A percentile compares a stretch with the other conserved stretches of the same genome.
Conservation (phyloP, 176 grass and related monocot species). For the Triticum turgidum region DNA sequence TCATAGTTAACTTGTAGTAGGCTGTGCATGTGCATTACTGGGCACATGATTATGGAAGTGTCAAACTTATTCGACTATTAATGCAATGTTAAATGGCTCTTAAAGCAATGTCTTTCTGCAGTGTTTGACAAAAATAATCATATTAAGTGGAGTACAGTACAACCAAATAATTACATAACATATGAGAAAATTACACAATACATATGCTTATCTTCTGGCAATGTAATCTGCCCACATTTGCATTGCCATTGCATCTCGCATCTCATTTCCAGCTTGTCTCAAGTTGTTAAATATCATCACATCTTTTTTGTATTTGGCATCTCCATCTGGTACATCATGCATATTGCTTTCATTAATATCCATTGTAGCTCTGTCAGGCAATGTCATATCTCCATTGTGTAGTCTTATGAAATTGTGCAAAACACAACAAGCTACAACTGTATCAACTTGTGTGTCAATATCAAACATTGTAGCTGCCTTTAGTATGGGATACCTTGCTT, state of each 20-base stretch:
- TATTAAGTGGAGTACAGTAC: neutral
- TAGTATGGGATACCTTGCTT: no score
- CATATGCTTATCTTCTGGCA: neutral
- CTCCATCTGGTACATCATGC: neutral
- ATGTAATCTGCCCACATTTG: conserved; percentile 29
- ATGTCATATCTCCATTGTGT: conserved; percentile 23
- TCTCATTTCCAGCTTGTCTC: no score
- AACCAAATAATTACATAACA: neutral
- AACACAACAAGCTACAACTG: neutral
- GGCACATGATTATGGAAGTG: neutral
- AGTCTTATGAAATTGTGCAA: conserved; percentile 1
- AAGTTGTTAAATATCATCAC: no score
- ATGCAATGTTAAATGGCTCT: neutral
- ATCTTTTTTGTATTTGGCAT: no score
- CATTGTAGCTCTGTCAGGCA: neutral
- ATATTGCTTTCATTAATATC: neutral
- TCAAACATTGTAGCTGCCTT: neutral
- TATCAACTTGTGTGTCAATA: neutral
- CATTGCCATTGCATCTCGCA: neutral
- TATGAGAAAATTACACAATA: neutral
- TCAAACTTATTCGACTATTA: neutral
- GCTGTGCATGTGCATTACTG: no score
- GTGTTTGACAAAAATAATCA: neutral
- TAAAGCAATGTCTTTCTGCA: neutral
- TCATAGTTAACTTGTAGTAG: no score